Evolutionary conservation across 495 filamentous ascomycete genomes (phyloP).

Genomic region (Xylaria curta): DNA sequence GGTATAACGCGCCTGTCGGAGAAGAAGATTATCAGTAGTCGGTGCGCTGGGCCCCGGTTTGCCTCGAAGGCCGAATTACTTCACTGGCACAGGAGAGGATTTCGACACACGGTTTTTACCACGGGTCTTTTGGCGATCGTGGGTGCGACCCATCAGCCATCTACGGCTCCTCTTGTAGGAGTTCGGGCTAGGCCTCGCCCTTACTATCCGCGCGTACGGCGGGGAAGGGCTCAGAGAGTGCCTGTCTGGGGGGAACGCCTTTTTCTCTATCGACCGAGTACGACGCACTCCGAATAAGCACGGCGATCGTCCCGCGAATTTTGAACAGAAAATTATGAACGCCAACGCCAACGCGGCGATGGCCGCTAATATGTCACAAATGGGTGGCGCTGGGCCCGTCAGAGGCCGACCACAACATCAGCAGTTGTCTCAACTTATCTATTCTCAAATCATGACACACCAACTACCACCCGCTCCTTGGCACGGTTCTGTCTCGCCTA

Average conservation of each 20-base stretch:
- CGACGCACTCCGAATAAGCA: background rate
- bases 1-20: constrained; percentile 5
- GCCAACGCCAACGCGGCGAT: constrained; percentile 45
- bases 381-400: constrained; percentile 42
- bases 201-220: constrained; percentile 16
- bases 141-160: constrained; percentile 23
- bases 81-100: background rate
- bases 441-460: constrained; percentile 38
- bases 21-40: constrained; percentile 7
- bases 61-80: background rate
- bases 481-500: constrained; percentile 40
- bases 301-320: background rate
- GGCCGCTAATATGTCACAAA: constrained; percentile 56
- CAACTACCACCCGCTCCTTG: constrained; percentile 33
- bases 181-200: background rate
- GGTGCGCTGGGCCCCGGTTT: constrained; percentile 1
- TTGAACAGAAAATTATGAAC: background rate
- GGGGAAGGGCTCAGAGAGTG: background rate
- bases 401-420: constrained; percentile 42
- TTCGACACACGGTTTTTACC: background rate
- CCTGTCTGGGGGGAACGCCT: background rate
- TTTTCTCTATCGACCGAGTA: background rate
- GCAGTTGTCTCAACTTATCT: constrained; percentile 38
- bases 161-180: constrained; percentile 28
- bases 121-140: background rate